Evolutionary conservation across 164 flowering plant species (phyloP).

Genomic region (Chimonanthus salicifolius): DNA sequence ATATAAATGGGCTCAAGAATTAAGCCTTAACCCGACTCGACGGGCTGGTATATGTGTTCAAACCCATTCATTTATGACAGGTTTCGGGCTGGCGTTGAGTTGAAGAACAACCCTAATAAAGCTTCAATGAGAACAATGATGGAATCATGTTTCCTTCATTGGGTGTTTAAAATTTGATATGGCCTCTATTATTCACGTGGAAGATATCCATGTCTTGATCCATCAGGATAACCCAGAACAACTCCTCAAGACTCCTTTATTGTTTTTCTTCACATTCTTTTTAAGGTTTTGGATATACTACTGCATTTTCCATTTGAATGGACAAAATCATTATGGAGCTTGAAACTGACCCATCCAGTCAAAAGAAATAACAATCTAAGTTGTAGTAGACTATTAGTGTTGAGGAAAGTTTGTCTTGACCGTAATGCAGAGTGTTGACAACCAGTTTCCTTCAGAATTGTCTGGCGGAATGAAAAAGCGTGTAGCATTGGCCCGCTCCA

Average conservation of each 20-base stretch:
- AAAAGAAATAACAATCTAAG: not conserved
- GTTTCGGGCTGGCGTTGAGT: too few species aligned
- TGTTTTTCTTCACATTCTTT: not conserved
- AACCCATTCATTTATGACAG: too few species aligned
- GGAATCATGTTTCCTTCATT: too few species aligned
- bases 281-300: not conserved
- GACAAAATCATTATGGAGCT: not conserved
- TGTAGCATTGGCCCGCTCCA: slow-evolving; percentile 94
- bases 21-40: too few species aligned
- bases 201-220: not conserved
- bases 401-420: not conserved
- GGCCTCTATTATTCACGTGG: not conserved
- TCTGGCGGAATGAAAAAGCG: slow-evolving; percentile 99
- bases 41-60: too few species aligned
- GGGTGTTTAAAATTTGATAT: too few species aligned
- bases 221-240: not conserved
- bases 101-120: too few species aligned
- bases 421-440: slow-evolving; percentile 75
- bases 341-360: not conserved
- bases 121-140: too few species aligned
- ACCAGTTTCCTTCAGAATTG: slow-evolving; percentile 90
- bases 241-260: not conserved
- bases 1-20: too few species aligned
- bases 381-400: not conserved
- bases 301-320: not conserved